Conservation (phyloP, 345 rosid species). For the Eucalyptus tenuipes region DNA sequence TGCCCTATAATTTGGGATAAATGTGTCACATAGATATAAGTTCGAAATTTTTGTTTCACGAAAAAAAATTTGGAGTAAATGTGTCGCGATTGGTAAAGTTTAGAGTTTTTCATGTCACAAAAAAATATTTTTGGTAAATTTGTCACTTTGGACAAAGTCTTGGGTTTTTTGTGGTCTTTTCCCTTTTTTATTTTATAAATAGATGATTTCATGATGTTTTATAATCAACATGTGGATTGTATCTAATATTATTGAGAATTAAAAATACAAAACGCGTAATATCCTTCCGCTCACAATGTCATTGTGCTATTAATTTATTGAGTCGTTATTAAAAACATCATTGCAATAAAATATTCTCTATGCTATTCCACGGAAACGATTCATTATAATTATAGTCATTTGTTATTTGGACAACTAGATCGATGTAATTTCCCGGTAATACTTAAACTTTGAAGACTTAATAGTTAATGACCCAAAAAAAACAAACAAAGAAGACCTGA, state of each 20-base stretch:
- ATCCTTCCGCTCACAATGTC: rapidly evolving
- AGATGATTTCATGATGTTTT: background rate
- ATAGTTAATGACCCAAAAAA: too few species aligned
- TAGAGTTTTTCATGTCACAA: too few species aligned
- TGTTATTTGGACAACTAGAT: background rate
- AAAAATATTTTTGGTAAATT: too few species aligned
- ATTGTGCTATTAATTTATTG: background rate
- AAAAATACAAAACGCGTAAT: background rate
- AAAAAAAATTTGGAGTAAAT: too few species aligned
- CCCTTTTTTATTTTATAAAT: rapidly evolving
- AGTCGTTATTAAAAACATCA: background rate
- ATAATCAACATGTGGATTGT: background rate
- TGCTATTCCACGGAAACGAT: background rate
- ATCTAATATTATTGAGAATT: background rate
- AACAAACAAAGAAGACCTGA: too few species aligned
- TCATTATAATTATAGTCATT: background rate
- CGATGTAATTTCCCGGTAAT: background rate
- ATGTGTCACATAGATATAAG: too few species aligned
- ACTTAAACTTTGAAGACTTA: background rate
- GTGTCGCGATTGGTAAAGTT: too few species aligned
- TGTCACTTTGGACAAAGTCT: too few species aligned
- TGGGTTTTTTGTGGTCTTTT: too few species aligned
- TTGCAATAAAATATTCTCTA: background rate
- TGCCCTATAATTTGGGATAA: too few species aligned
- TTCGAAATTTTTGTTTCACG: too few species aligned